phyloP scores from a whole-genome alignment of 1,284 basidiomycete genomes.

The Heterobasidion parviporum region DNA sequence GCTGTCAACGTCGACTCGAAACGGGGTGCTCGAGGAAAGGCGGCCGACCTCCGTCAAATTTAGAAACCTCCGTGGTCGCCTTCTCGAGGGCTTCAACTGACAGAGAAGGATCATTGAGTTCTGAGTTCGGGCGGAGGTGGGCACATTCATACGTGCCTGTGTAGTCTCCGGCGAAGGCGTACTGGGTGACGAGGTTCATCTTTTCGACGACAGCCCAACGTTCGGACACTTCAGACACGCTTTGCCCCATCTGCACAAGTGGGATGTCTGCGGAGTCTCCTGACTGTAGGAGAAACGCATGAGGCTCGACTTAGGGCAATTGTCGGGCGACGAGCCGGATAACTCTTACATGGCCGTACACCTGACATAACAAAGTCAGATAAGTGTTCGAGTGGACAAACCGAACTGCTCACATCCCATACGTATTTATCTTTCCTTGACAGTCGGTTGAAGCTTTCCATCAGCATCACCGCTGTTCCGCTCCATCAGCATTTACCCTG shows the following conservation, averaged over 20 bases:
- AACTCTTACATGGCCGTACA: constrained; percentile 51
- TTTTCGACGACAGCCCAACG: constrained; percentile 62
- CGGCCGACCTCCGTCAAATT: constrained; percentile 47
- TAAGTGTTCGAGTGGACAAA: background rate
- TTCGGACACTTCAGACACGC: constrained; percentile 41
- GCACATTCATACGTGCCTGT: constrained; percentile 33
- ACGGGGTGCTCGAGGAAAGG: background rate
- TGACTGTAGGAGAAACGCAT: constrained; percentile 29
- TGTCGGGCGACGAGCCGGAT: background rate
- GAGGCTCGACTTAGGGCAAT: background rate
- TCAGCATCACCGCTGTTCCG: constrained; percentile 47
- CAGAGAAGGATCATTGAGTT: background rate
- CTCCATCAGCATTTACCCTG: constrained; percentile 65
- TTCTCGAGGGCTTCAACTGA: constrained; percentile 58
- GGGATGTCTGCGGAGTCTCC: constrained; percentile 52
- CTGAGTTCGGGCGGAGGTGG: background rate
- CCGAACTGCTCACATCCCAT: constrained; percentile 49
- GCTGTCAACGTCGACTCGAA: background rate
- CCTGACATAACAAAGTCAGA: constrained; percentile 26
- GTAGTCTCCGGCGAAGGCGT: constrained; percentile 58
- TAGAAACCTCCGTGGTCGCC: constrained; percentile 47
- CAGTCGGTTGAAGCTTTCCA: constrained; percentile 59
- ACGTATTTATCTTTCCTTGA: constrained; percentile 60
- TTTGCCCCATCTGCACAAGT: constrained; percentile 39
- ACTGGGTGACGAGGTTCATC: constrained; percentile 59